Evolutionary conservation across 2,329 filamentous ascomycete species (phyloP).

Genomic region (Neocatenulostroma microsporum): DNA sequence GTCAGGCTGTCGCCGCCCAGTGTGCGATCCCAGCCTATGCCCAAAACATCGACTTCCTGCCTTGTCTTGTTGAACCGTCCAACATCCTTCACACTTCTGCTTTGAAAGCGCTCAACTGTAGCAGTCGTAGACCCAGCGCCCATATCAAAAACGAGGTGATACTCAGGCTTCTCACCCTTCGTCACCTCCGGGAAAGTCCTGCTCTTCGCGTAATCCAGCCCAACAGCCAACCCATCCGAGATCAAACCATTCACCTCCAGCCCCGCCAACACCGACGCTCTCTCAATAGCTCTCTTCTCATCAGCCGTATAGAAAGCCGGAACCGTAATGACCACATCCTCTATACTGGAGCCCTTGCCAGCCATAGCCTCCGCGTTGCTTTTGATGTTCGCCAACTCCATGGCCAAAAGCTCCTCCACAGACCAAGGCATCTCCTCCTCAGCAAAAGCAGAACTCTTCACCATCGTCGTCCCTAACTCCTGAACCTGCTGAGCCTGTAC

Average conservation of each 20-base stretch:
- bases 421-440: constrained; percentile 57
- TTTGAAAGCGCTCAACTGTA: constrained; percentile 82
- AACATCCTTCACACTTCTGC: constrained; percentile 78
- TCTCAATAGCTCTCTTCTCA: constrained; percentile 77
- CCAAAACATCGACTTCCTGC: constrained; percentile 86
- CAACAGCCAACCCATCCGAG: constrained; percentile 85
- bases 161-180: constrained; percentile 77
- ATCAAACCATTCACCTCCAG: constrained; percentile 77
- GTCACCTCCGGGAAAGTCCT: constrained; percentile 80
- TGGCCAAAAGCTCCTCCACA: constrained; percentile 89
- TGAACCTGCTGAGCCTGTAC: constrained; percentile 58
- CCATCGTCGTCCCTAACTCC: constrained; percentile 61
- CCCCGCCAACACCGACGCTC: constrained; percentile 80
- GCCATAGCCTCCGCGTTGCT: constrained; percentile 80
- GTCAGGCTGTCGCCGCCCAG: constrained; percentile 89
- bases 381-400: constrained; percentile 89
- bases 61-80: constrained; percentile 94
- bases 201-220: constrained; percentile 87
- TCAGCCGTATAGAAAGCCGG: constrained; percentile 84
- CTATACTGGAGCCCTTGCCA: constrained; percentile 64
- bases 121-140: constrained; percentile 90
- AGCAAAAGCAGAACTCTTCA: constrained; percentile 69
- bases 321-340: constrained; percentile 79
- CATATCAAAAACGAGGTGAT: constrained; percentile 96
- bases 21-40: constrained; percentile 78